Percentiles rank a stretch among this genome's conserved stretches.
Evolutionary conservation across 208 protist species (phyloP).

Genomic region (Wallacemonas sp.): DNA sequence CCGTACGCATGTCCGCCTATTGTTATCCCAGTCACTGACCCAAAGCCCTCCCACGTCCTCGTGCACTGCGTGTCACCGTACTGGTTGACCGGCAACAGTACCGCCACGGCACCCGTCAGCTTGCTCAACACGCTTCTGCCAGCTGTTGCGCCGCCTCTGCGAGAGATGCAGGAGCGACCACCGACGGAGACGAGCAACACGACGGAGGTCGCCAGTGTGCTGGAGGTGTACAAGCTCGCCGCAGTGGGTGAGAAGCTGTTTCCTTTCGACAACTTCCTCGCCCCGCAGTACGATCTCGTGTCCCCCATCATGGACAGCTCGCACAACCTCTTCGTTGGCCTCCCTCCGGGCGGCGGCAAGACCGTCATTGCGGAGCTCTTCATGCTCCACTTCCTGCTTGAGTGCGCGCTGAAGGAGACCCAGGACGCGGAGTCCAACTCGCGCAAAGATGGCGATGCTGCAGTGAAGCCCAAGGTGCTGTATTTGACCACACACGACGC

Average conservation of each 20-base stretch:
- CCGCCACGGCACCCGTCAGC: conserved; percentile 76
- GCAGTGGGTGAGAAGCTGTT: conserved; percentile 71
- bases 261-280: conserved; percentile 94
- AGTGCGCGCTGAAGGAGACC: conserved; percentile 40
- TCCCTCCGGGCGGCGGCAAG: conserved; percentile 97
- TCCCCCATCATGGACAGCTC: conserved; percentile 91
- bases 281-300: conserved; percentile 95
- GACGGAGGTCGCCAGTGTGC: conserved; percentile 68
- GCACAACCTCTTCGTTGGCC: conserved; percentile 95
- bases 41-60: conserved; percentile 95
- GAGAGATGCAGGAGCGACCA: conserved; percentile 69
- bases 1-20: conserved; percentile 85
- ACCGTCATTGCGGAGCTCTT: conserved; percentile 88
- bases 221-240: conserved; percentile 85
- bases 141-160: conserved; percentile 57
- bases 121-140: conserved; percentile 95
- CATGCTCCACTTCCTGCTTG: conserved; percentile 74
- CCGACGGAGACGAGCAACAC: conserved; percentile 63
- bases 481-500: conserved; percentile 80
- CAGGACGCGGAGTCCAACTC: conserved; percentile 9
- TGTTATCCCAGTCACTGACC: conserved; percentile 97
- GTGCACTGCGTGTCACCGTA: conserved; percentile 89
- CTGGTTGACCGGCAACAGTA: conserved; percentile 79
- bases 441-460: background rate
- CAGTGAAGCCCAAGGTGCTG: conserved; percentile 49